phyloP scores from a whole-genome alignment of 2,329 filamentous ascomycete genomes.

The Aspergillus thermomutatus region DNA sequence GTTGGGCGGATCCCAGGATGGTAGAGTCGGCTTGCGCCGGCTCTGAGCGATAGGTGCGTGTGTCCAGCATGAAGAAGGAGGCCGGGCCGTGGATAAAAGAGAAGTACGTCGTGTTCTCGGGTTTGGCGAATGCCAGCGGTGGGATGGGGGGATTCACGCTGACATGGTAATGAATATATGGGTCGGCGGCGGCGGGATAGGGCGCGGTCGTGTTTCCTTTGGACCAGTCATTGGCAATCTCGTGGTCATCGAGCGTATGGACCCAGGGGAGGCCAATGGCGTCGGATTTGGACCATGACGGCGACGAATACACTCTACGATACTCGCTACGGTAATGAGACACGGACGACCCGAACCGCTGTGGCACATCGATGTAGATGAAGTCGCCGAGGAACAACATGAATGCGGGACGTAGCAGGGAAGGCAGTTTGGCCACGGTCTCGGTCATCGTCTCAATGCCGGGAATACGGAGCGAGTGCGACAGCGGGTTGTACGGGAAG shows the following conservation, averaged over 20 bases:
- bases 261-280: conserved; percentile 76
- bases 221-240: conserved; percentile 89
- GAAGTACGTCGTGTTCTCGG: conserved; percentile 72
- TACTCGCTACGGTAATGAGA: conserved; percentile 89
- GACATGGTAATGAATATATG: conserved; percentile 83
- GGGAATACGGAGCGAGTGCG: conserved; percentile 76
- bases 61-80: conserved; percentile 93
- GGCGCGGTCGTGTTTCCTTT: conserved; percentile 75
- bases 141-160: conserved; percentile 73
- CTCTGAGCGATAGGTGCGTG: conserved; percentile 73
- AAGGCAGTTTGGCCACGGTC: conserved; percentile 67
- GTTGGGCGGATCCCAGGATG: conserved; percentile 79
- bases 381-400: conserved; percentile 58
- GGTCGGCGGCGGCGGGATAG: conserved; percentile 74
- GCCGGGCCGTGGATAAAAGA: conserved; percentile 86
- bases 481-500: conserved; percentile 82
- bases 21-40: conserved; percentile 61
- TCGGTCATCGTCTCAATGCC: conserved; percentile 74
- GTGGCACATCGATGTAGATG: conserved; percentile 69
- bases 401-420: conserved; percentile 48
- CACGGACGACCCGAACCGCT: conserved; percentile 66
- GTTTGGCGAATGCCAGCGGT: conserved; percentile 48
- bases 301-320: conserved; percentile 90
- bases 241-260: conserved; percentile 93
- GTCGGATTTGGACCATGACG: conserved; percentile 72